Evolutionary conservation across 1,139 yeast genomes (phyloP).

Genomic region (Nematodospora anomalae): DNA sequence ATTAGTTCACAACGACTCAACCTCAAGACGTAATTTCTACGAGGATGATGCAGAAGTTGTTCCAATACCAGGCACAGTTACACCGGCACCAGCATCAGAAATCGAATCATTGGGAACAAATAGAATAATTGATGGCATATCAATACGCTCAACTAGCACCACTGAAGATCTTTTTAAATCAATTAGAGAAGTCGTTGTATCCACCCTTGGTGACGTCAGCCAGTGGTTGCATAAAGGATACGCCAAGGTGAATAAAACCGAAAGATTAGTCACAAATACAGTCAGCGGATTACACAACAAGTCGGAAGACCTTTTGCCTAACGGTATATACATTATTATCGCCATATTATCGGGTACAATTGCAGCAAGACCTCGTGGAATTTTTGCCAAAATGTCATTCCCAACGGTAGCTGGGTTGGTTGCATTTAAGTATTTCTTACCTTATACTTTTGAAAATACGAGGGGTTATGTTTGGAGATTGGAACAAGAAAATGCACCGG

Average conservation of each 20-base stretch:
- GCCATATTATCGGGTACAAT: constrained; percentile 84
- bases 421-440: constrained; percentile 75
- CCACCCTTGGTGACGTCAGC: constrained; percentile 18
- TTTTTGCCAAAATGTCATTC: constrained; percentile 54
- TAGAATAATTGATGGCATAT: constrained; percentile 54
- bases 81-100: constrained; percentile 52
- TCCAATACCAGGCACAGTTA: constrained; percentile 55
- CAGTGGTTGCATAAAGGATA: constrained; percentile 39
- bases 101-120: constrained; percentile 42
- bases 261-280: constrained; percentile 65
- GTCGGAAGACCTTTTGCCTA: constrained; percentile 76
- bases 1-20: constrained; percentile 22
- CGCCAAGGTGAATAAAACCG: constrained; percentile 55
- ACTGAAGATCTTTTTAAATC: constrained; percentile 51
- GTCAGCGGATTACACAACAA: constrained; percentile 68
- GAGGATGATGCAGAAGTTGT: constrained; percentile 54
- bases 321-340: constrained; percentile 65
- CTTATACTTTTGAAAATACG: constrained; percentile 72
- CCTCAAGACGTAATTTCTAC: constrained; percentile 53
- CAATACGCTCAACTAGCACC: constrained; percentile 52
- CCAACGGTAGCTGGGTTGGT: constrained; percentile 69
- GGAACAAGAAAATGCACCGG: constrained; percentile 67
- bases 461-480: constrained; percentile 59
- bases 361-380: constrained; percentile 68
- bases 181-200: constrained; percentile 39